Base-by-base conservation (phyloP, 495 filamentous ascomycete species). In the Sordaria brevicollis region DNA sequence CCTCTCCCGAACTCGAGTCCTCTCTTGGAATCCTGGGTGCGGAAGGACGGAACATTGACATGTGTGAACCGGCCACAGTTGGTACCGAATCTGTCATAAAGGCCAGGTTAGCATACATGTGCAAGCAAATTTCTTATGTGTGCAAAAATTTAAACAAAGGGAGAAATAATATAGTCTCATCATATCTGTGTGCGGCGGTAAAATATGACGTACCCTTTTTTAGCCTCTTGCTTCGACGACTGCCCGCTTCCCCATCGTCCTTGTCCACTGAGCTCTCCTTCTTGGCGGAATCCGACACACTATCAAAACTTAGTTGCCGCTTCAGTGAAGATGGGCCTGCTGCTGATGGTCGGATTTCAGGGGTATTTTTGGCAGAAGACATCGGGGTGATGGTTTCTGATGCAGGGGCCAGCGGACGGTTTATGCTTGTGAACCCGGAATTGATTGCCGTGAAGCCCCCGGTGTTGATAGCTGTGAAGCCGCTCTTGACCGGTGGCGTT, bases 1-100 rank as follows among this genome's bases (percentile, higher is more conserved):
- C 92, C 83, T 97, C 93, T 74, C 93, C 93, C 4, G 88, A 86
- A 72, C 86, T 87, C 33, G 85, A 84, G 73, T 89, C 89, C 67
- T 93, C 93, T 39, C 86, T 83, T 69, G 89, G 85, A 67, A 89
- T 86, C 70, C 90, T 87, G 5, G 92, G 91, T 21, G 86, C 90
- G 10, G 91, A 89, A 41, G 93, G 92, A 57, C 93, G 91, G 74
- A 96, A 92, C 70, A 97, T 84, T 69, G 91, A 94, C 95, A 98
- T 99, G 81, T 97, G 93, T 39, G 94, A 97, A 35, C 96, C 95
- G 71, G 93, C 93, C 69, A 98, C 91, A 41, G 92, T 97, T 19
- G 94, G 94, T 67, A 90, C 89, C 43, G 88, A 86, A 86, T 95
- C 92, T 94, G 80, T 70, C 78, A 66, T 31, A 62, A 25, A 62